Evolutionary conservation across 306 rosid species (phyloP).

Genomic region (Nissolia schottii): DNA sequence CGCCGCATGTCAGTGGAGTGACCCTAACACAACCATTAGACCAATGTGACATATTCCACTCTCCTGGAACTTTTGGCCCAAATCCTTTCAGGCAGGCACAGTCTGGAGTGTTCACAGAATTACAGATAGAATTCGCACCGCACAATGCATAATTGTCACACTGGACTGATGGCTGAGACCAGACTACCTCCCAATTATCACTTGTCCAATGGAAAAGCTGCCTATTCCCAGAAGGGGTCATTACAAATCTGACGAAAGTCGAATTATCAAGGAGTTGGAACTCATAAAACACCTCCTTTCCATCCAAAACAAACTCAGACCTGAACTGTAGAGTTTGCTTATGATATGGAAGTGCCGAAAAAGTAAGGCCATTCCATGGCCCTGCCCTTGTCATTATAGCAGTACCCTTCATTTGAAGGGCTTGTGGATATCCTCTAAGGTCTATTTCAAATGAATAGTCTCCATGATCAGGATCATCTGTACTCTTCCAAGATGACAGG

Average conservation of each 20-base stretch:
- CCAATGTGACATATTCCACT: background rate
- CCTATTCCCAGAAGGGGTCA: background rate
- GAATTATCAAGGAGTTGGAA: background rate
- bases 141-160: conserved; percentile 16
- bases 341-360: background rate
- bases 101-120: background rate
- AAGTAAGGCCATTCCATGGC: conserved; percentile 17
- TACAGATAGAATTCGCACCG: conserved; percentile 11
- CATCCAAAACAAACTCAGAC: background rate
- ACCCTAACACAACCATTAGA: background rate
- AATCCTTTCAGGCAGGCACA: conserved; percentile 14
- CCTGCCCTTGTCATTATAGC: background rate
- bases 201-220: background rate
- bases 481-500: conserved; percentile 18
- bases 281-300: background rate
- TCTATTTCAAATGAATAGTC: background rate
- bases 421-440: conserved; percentile 12
- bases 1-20: background rate
- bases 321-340: background rate
- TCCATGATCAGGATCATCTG: conserved; percentile 12
- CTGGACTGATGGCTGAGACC: background rate
- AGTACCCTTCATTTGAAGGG: background rate
- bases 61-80: background rate
- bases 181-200: background rate
- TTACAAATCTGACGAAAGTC: background rate